These are phyloP conservation scores for Suhomyces vadensis DNA, from an alignment of 805 yeast genomes.

Conservation along the genomic window DNA sequence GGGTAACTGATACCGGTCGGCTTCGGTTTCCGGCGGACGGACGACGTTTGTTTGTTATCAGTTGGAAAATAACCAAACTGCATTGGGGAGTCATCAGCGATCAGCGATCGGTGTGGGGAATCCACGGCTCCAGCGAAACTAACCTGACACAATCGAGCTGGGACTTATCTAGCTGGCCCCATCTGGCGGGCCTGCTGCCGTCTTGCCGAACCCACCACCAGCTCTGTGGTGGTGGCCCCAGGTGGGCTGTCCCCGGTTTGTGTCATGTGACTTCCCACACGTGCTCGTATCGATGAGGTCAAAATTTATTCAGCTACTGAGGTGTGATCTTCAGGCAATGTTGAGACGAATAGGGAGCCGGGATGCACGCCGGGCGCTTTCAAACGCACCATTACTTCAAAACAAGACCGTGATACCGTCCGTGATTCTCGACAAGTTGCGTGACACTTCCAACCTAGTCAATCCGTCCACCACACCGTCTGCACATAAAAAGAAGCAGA, in stretches of 20 bases:
- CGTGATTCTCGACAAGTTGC: slow-evolving; percentile 14
- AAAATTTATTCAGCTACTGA: slow-evolving; percentile 3
- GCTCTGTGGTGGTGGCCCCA: not conserved
- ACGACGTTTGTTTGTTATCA: not conserved
- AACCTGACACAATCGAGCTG: no score
- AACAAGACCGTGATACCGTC: slow-evolving; percentile 18
- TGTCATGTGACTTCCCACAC: not conserved
- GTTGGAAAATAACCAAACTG: not conserved
- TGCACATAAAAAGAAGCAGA: slow-evolving; percentile 9
- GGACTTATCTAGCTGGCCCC: not conserved
- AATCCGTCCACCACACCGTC: slow-evolving; percentile 2
- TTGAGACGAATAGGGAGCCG: slow-evolving; percentile 2
- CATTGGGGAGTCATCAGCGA: not conserved
- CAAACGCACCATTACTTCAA: not conserved
- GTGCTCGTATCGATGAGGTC: slow-evolving; percentile 2
- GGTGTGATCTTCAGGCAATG: not conserved
- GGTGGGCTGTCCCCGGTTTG: no score
- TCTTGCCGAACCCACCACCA: not conserved
- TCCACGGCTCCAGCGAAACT: no score
- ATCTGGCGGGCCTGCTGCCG: not conserved
- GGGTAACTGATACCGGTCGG: slow-evolving; percentile 3
- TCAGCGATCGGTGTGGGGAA: not conserved
- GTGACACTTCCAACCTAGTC: slow-evolving; percentile 13
- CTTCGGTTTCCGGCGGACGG: not conserved
- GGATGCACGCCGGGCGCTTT: slow-evolving; percentile 1